Base-by-base conservation (phyloP, 805 yeast species). In the Yamadazyma scolyti region DNA sequence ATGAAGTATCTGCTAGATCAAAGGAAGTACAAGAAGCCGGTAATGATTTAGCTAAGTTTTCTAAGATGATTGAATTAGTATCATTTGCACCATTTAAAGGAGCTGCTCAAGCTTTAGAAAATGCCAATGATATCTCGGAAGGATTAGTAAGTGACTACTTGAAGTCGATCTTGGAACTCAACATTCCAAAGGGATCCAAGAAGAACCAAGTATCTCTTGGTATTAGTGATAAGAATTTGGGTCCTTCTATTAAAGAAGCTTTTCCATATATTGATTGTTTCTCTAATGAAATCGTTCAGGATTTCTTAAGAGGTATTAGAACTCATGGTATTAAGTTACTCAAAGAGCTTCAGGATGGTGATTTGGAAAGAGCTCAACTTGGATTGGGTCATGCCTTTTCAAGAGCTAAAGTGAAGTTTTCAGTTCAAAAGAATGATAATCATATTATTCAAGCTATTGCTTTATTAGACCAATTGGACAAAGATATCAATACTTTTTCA, bases 321-420 rank as follows among this genome's bases (percentile, higher is more conserved):
- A 75, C 77, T 43, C 94, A 82, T 54, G 95, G 95, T 52, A 75
- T 75, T 56, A 93, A 90, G 62, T 68, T 93, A 50, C 76, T 93
- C 54, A 87, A 89, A 67, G 90, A 88, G 47, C 76, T 93, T 52
- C 94, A 89, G 61, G 82, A 80, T 28, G 97, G 97, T 56, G 98
- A 93, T 61, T 72, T 89, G 47, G 97, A 90, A 70, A 81, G 95
- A 68, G 98, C 98, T 27, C 97, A 93, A 70, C 77, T 93, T 51
- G 98, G 98, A 77, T 75, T 93, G 56, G 96, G 97, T 54, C 98
- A 93, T 61, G 98, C 98, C 51, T 93, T 93, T 72, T 93, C 97
- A 38, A 80, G 98, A 70, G 93, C 97, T 50, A 93, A 93, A 72
- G 98, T 93, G 59, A 93, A 93, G 90, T 93, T 93, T 62, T 83